These are phyloP conservation scores for Sarocladium brachiariae DNA, from an alignment of 2,329 filamentous ascomycete species.

Conservation along the genomic window DNA sequence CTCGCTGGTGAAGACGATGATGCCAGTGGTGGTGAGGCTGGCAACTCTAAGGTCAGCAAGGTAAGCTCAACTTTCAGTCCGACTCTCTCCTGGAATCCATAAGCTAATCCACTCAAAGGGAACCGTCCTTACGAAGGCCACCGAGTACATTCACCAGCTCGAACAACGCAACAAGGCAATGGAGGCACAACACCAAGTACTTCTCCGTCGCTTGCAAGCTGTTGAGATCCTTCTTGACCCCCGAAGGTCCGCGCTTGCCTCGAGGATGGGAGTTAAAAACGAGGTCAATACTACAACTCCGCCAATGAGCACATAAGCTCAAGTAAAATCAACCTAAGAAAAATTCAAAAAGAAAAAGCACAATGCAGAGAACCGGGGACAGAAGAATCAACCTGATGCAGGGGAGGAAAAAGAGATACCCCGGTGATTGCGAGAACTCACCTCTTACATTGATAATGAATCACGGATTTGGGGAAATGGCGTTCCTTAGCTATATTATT, in stretches of 20 bases:
- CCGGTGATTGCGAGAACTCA: constrained; percentile 3
- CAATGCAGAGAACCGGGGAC: not conserved
- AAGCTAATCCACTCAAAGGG: constrained; percentile 43
- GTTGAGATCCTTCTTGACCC: constrained; percentile 8
- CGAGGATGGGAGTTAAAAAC: not conserved
- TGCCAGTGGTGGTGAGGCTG: constrained; percentile 10
- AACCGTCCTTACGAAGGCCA: constrained; percentile 50
- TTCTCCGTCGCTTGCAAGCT: constrained; percentile 4
- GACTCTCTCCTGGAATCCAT: constrained; percentile 58
- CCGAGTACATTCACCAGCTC: constrained; percentile 30
- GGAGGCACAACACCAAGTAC: constrained; percentile 3
- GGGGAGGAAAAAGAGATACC: not conserved
- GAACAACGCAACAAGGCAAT: constrained; percentile 24
- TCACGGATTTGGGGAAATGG: not conserved
- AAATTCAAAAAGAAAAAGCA: not conserved
- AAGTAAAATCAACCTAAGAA: not conserved
- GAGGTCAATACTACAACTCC: not conserved
- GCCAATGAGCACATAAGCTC: not conserved
- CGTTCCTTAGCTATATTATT: not conserved
- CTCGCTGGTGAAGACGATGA: constrained; percentile 54
- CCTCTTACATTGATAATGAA: not conserved
- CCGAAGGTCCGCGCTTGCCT: not conserved
- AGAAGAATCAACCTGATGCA: not conserved
- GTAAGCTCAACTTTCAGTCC: constrained; percentile 62
- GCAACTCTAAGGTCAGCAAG: constrained; percentile 57